These are phyloP conservation scores for Papiliotrema flavescens DNA, from an alignment of 1,284 basidiomycete genomes.

Conservation along the genomic window DNA sequence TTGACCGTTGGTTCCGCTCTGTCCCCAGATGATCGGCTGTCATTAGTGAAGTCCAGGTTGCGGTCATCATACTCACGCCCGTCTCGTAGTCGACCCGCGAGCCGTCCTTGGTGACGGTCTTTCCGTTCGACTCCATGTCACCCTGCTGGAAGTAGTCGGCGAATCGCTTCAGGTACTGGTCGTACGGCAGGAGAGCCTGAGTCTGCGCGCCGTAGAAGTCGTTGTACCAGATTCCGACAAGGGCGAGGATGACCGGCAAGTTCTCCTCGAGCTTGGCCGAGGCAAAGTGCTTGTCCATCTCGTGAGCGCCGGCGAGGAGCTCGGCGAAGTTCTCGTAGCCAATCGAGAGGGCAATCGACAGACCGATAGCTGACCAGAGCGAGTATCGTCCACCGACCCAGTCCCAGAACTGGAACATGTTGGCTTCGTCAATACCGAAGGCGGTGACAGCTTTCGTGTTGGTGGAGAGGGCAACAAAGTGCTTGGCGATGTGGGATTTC, in stretches of 20 bases:
- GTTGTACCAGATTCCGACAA: slow-evolving; percentile 98
- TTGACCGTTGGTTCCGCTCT: slow-evolving; percentile 95
- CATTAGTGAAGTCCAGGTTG: background rate
- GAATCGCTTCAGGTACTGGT: slow-evolving; percentile 98
- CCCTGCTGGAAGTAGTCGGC: slow-evolving; percentile 99
- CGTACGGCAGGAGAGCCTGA: slow-evolving; percentile 91
- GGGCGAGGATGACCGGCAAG: slow-evolving; percentile 83
- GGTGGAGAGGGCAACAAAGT: slow-evolving; percentile 96
- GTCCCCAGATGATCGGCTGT: slow-evolving; percentile 97
- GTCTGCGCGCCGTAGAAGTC: slow-evolving; percentile 96
- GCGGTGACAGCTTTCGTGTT: slow-evolving; percentile 90
- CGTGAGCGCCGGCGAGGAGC: slow-evolving; percentile 87
- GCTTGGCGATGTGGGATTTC: slow-evolving; percentile 91
- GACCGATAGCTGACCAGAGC: slow-evolving; percentile 95
- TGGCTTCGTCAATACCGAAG: slow-evolving; percentile 88
- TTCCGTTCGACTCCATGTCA: slow-evolving; percentile 99
- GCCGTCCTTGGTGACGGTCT: slow-evolving; percentile 90
- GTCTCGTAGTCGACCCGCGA: slow-evolving; percentile 93
- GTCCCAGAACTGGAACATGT: slow-evolving; percentile 99
- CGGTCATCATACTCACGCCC: slow-evolving; percentile 59
- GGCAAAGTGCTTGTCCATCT: slow-evolving; percentile 96
- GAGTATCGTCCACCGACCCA: slow-evolving; percentile 99
- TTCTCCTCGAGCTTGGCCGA: slow-evolving; percentile 84
- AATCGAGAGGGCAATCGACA: slow-evolving; percentile 88
- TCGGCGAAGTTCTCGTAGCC: slow-evolving; percentile 93